phyloP scores from a whole-genome alignment of 2,329 filamentous ascomycete species.

The Thyridium curvatum region DNA sequence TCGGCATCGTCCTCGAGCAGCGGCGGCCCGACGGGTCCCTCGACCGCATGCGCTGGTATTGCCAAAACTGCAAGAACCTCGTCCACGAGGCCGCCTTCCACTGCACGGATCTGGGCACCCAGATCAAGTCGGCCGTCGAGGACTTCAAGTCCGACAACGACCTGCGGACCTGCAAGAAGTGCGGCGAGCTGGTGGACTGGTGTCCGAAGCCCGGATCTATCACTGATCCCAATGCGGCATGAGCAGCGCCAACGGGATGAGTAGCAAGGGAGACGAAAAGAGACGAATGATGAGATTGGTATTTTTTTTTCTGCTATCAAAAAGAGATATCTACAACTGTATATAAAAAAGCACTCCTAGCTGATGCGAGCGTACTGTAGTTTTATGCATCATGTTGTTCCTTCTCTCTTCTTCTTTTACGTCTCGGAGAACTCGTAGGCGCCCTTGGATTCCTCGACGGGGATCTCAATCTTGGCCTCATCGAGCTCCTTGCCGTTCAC shows the following conservation, averaged over 20 bases:
- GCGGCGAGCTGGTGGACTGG: conserved; percentile 57
- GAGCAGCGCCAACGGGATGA: conserved; percentile 2
- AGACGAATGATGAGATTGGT: background rate
- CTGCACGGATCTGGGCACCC: conserved; percentile 83
- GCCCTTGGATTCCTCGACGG: conserved; percentile 71
- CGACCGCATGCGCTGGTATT: conserved; percentile 80
- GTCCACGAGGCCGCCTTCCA: conserved; percentile 86
- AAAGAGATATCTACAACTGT: conserved; percentile 1
- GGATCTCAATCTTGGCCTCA: conserved; percentile 78
- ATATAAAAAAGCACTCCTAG: too few relatives aligned
- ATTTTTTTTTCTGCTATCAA: background rate
- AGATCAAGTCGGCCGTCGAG: conserved; percentile 90
- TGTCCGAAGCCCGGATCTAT: conserved; percentile 57
- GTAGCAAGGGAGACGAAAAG: background rate
- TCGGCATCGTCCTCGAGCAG: conserved; percentile 92
- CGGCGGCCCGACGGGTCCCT: conserved; percentile 61
- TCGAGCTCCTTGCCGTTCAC: conserved; percentile 77
- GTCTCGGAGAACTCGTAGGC: conserved; percentile 74
- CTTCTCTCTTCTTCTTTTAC: conserved; percentile 23
- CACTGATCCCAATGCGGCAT: conserved; percentile 49
- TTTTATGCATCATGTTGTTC: too few relatives aligned
- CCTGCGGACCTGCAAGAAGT: conserved; percentile 68
- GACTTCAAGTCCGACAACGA: conserved; percentile 63
- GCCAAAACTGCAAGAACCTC: conserved; percentile 58
- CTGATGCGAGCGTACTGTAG: background rate